Evolutionary conservation across 805 yeast species (phyloP).

Genomic region (Ogataea philodendri): DNA sequence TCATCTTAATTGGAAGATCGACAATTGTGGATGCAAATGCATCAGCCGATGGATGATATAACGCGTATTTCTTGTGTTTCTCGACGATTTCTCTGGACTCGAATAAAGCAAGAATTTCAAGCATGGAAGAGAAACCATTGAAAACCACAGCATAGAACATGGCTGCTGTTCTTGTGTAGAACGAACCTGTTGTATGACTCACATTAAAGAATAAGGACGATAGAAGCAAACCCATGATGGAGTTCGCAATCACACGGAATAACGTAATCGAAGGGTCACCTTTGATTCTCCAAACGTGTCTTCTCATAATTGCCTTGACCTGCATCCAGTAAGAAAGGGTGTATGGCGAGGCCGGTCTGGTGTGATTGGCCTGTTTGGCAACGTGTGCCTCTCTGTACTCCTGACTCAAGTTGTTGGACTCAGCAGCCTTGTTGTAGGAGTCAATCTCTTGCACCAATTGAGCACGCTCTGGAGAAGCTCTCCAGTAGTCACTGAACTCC

Average conservation of each 20-base stretch:
- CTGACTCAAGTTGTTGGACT: constrained; percentile 8
- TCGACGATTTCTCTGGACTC: constrained; percentile 56
- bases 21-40: constrained; percentile 52
- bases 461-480: constrained; percentile 31
- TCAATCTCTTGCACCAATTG: constrained; percentile 37
- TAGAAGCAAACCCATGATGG: constrained; percentile 49
- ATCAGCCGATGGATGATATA: constrained; percentile 59
- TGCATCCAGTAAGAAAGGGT: constrained; percentile 52
- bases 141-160: constrained; percentile 63
- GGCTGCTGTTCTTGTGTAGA: constrained; percentile 56
- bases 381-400: constrained; percentile 39
- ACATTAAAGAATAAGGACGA: constrained; percentile 57
- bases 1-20: constrained; percentile 47
- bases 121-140: constrained; percentile 56
- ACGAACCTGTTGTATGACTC: constrained; percentile 38
- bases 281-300: constrained; percentile 48
- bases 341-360: constrained; percentile 48
- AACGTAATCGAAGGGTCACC: constrained; percentile 49
- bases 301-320: constrained; percentile 41
- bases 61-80: constrained; percentile 53
- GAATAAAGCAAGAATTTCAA: constrained; percentile 53
- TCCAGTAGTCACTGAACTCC: constrained; percentile 41
- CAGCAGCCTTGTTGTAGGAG: constrained; percentile 21
- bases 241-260: constrained; percentile 43
- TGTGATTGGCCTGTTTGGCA: constrained; percentile 49